phyloP scores from a whole-genome alignment of 2,329 filamentous ascomycete genomes.

The Fusarium proliferatum region DNA sequence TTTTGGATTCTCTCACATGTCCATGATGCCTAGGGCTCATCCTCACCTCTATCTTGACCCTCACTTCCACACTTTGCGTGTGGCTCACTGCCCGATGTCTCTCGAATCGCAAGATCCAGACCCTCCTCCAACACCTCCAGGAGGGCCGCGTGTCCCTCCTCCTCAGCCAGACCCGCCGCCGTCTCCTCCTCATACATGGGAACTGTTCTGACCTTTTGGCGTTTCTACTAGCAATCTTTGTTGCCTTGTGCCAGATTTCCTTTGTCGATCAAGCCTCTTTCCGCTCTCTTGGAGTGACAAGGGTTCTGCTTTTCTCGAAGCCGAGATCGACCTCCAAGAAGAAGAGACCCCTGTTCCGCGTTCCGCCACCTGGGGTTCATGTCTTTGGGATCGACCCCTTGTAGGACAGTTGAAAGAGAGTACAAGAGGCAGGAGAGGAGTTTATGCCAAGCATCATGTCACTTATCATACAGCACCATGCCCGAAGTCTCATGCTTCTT shows the following conservation, averaged over 20 bases:
- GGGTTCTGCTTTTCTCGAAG: conserved; percentile 11
- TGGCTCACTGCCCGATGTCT: conserved; percentile 11
- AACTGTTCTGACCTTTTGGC: background rate
- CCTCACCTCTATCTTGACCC: background rate
- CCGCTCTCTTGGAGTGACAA: conserved; percentile 6
- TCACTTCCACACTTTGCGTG: background rate
- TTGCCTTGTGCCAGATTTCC: background rate
- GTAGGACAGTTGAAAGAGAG: background rate
- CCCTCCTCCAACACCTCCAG: conserved; percentile 45
- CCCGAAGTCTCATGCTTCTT: background rate
- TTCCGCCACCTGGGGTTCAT: conserved; percentile 5
- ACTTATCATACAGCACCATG: background rate
- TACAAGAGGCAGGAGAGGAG: background rate
- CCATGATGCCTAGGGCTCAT: conserved; percentile 15
- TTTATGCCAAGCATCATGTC: background rate
- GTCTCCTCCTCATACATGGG: conserved; percentile 43
- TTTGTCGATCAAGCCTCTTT: conserved; percentile 20
- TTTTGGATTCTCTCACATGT: background rate
- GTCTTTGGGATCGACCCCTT: conserved; percentile 6
- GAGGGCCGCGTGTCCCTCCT: conserved; percentile 45
- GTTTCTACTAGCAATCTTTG: background rate
- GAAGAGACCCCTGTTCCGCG: conserved; percentile 11
- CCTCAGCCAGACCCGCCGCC: conserved; percentile 45
- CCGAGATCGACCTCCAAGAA: background rate
- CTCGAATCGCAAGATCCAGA: conserved; percentile 35